Evolutionary conservation across 176 grass and related monocot species (phyloP).

Genomic region (Eleusine indica): DNA sequence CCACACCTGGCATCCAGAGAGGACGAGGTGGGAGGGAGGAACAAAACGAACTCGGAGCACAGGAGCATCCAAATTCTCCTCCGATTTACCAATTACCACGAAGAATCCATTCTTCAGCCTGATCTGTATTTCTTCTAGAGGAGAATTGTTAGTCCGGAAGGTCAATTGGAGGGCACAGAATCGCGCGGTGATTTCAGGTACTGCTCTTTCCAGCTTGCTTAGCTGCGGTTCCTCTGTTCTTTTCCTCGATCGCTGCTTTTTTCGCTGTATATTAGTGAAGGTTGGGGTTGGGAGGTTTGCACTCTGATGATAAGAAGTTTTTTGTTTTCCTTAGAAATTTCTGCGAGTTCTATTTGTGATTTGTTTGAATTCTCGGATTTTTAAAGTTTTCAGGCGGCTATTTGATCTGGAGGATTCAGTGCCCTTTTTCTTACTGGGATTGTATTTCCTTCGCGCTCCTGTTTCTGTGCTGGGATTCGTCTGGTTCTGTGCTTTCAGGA

Average conservation of each 20-base stretch:
- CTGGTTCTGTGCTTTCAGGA: conserved; percentile 7
- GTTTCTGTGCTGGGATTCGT: conserved; percentile 23
- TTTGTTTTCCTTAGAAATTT: background rate
- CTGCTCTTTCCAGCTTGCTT: background rate
- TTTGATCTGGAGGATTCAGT: conserved; percentile 38
- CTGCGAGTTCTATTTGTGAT: conserved; percentile 8
- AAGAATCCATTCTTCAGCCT: conserved; percentile 2
- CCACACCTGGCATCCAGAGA: conserved; percentile 35
- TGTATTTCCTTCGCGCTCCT: conserved; percentile 10
- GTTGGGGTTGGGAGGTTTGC: conserved; percentile 20
- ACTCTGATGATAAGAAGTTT: background rate
- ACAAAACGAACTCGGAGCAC: conserved; percentile 28
- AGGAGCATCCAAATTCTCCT: conserved; percentile 25
- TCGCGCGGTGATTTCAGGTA: conserved; percentile 13
- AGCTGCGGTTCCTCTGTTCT: background rate
- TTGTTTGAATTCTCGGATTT: conserved; percentile 20
- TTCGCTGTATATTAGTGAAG: background rate
- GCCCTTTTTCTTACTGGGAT: background rate
- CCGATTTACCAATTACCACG: conserved; percentile 9
- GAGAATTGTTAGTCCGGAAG: background rate
- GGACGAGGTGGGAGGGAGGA: conserved; percentile 27
- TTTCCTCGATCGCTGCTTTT: background rate
- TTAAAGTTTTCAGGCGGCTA: background rate
- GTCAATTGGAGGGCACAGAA: conserved; percentile 29
- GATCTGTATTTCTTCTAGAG: conserved; percentile 16